Base-by-base conservation (phyloP, 1,284 basidiomycete genomes). In the Cystobasidium sp. region DNA sequence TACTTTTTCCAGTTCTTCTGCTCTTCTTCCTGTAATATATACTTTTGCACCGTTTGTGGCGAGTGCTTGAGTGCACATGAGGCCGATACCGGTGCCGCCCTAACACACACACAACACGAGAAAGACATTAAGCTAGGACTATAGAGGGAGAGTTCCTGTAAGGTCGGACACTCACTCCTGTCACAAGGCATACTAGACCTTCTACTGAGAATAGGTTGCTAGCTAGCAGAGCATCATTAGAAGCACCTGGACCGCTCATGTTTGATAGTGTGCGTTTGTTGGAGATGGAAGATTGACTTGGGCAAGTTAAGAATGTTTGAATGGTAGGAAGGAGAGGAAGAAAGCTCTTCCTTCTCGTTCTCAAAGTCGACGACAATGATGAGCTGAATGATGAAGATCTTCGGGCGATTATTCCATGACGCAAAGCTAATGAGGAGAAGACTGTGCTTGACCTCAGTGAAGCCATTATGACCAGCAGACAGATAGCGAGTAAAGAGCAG, bases 41-140 rank as follows among this genome's bases (percentile, higher is more conserved):
- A 93, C 91, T 77, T 88, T 90, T n/a, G 91, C 91, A 1, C 91
- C 91, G 78, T 89, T 90, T 24, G 87, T 86, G 12, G 90, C 90
- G n/a, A 93, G 85, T 4, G 89, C 90, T 69, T 86, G 85, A 7
- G 91, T 85, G 72, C 91, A 91, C 87, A 90, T 89, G 75, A 89
- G 82, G 6, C 85, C 85, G 59, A 93, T 92, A 1, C 91, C 91
- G 0, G 90, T 91, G 31, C 89, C 91, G 14, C 41, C 46, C 51
- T 41, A 51, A 31, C 55, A 22, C 20, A 44, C 7, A 6, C 41
- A 18, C 5, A 18, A 44, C n/a, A n/a, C 20, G 12, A 14, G 6
- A 3, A 46, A 24, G 31, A 24, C 65, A 41, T n/a, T 37, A 31
- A 31, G 16, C 53, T 8, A 4, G 5, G 53, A 6, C 6, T 6